These are phyloP conservation scores for maize (Zea mays) DNA, from an alignment of 176 grass and related monocot genomes.

Conservation along the genomic window DNA sequence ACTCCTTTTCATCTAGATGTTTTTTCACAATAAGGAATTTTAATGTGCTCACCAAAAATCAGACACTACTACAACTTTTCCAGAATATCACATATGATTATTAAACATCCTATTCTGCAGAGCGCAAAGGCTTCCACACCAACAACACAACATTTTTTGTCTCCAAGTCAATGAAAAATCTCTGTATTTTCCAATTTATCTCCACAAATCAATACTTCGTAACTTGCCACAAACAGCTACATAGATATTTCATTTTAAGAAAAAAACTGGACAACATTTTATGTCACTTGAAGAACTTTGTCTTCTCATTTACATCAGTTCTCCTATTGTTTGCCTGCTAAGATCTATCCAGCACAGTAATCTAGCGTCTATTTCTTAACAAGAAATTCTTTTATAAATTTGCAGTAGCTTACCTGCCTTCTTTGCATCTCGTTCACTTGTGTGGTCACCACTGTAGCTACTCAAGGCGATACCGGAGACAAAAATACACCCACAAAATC, in stretches of 20 bases:
- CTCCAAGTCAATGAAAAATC: not conserved
- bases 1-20: conserved; percentile 15
- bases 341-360: too few relatives aligned
- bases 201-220: not conserved
- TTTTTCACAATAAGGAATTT: conserved; percentile 13
- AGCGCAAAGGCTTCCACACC: not conserved
- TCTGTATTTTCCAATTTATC: not conserved
- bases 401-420: too few relatives aligned
- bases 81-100: not conserved
- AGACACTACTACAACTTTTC: not conserved
- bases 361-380: too few relatives aligned
- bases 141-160: not conserved
- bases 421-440: too few relatives aligned
- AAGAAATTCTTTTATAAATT: too few relatives aligned
- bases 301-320: too few relatives aligned
- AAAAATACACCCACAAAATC: too few relatives aligned
- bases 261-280: not conserved
- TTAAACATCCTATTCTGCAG: not conserved
- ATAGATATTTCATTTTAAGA: not conserved
- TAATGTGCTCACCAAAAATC: conserved; percentile 1
- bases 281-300: too few relatives aligned
- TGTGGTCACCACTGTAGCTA: too few relatives aligned
- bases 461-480: too few relatives aligned
- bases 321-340: too few relatives aligned
- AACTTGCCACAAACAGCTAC: not conserved